Evolutionary conservation across 2,329 filamentous ascomycete species (phyloP), one percentile per base, ranked within the genome.

Genomic region (Fusarium miscanthi): DNA sequence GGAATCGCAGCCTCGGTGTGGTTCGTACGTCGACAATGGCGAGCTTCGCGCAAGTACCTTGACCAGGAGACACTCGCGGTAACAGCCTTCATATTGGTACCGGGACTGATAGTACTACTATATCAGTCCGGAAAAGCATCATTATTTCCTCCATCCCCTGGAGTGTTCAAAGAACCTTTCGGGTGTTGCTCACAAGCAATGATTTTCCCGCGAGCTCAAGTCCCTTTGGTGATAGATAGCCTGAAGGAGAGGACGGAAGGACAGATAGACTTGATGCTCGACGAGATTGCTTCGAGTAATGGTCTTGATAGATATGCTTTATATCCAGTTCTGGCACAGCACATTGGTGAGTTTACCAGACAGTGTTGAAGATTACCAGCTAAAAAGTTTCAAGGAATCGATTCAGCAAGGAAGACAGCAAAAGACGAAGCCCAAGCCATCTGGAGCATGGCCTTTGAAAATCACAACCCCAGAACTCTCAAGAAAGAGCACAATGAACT

Each of bases 111-210:
- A 30, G 38, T 69, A 41, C 13, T 69, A 1, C 12, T 69, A 2
- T 69, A 69, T 11, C 65, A 69, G 21, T 69, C 65, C 1, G 66
- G 66, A 19, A 69, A 69, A 17, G 66, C 66, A 17, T 69, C 65
- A 8, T 17, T 69, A 4, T 64, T 69, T 16, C 65, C 66, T 0
- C 66, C 65, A 0, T 16, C 38, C 1, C 31, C 65, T 4, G 66
- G 66, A 3, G 42, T 69, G 5, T 59, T 64, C n/a, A 69, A 69
- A 27, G 65, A 69, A 6, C 59, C 65, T 9, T 69, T 69, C 11
- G 66, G 66, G 1, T 69, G 66, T 7, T 69, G 65, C 38, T 69
- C 65, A 27, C 66, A 69, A 16, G 66, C 66, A 13, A 69, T 69
- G 66, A 23, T 69, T 4, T 69, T 54, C 9, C 65, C 66, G 0